These are phyloP conservation scores for Saccharomyces uvarum DNA, from an alignment of 1,139 yeast genomes.

Conservation along the genomic window DNA sequence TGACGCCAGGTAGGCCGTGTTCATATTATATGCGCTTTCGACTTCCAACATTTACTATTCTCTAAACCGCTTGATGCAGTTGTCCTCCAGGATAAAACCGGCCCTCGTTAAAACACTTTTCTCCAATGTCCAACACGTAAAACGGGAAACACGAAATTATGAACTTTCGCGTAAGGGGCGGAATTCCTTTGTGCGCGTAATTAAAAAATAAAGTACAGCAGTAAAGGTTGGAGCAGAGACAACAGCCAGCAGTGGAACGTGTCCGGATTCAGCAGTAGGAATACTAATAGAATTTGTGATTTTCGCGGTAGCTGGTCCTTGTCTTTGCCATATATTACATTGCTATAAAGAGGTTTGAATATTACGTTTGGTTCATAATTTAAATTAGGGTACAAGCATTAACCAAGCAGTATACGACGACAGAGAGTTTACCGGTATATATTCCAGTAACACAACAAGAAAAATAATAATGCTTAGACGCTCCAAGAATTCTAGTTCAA, in stretches of 20 bases:
- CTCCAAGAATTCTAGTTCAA: conserved; percentile 5
- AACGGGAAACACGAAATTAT: background rate
- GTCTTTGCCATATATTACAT: background rate
- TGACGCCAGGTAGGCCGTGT: conserved; percentile 3
- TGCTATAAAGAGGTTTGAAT: background rate
- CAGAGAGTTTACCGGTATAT: background rate
- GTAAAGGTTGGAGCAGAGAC: conserved; percentile 2
- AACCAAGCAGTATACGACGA: background rate
- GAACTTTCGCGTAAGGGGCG: background rate
- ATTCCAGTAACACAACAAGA: background rate
- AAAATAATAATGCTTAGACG: conserved; percentile 11
- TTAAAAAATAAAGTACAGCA: background rate
- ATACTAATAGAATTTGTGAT: background rate
- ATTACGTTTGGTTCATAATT: background rate
- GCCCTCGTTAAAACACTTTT: background rate
- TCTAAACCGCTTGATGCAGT: background rate
- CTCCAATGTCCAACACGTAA: background rate
- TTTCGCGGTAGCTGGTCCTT: background rate
- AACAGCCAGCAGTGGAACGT: background rate
- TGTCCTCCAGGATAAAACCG: background rate
- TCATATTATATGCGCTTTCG: background rate
- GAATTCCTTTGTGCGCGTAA: background rate
- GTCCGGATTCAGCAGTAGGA: background rate
- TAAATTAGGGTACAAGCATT: background rate
- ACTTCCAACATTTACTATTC: background rate